Percentiles rank a stretch among this genome's conserved stretches.
Conservation (phyloP, 495 filamentous ascomycete genomes). For the Aspergillus leporis region DNA sequence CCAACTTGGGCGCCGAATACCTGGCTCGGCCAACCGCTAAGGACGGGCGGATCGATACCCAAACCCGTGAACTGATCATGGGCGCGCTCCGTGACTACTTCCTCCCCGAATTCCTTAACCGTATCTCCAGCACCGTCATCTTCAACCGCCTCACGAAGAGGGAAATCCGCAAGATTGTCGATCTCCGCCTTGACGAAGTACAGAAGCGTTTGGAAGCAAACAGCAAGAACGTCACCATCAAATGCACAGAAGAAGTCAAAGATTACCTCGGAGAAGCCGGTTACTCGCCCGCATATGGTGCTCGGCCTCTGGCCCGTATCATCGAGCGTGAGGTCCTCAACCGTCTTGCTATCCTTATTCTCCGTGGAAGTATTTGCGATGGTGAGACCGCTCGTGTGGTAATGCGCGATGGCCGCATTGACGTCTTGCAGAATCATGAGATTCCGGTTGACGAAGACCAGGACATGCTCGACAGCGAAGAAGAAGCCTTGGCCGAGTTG, state of each 20-base stretch:
- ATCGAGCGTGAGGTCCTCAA: constrained; percentile 98
- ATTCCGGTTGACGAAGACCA: constrained; percentile 66
- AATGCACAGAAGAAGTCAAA: constrained; percentile 77
- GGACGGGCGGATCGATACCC: constrained; percentile 84
- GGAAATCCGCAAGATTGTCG: constrained; percentile 95
- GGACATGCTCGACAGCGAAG: constrained; percentile 67
- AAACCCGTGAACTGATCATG: constrained; percentile 87
- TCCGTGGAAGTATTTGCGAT: constrained; percentile 80
- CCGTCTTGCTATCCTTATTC: constrained; percentile 82
- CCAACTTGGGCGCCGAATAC: constrained; percentile 92
- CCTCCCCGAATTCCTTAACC: constrained; percentile 96
- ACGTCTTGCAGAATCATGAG: constrained; percentile 81
- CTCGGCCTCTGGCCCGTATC: constrained; percentile 79
- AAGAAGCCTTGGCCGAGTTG: constrained; percentile 68
- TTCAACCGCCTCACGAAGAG: constrained; percentile 90
- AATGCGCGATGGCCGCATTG: constrained; percentile 72
- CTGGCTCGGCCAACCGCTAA: constrained; percentile 73
- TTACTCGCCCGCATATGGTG: constrained; percentile 93
- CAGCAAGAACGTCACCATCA: constrained; percentile 75
- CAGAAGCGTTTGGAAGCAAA: constrained; percentile 83
- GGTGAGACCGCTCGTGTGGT: constrained; percentile 80
- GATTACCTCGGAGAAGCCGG: constrained; percentile 86
- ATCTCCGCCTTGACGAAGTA: constrained; percentile 83
- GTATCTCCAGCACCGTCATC: constrained; percentile 92
- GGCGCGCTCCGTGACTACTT: constrained; percentile 88